Percentiles rank a stretch among this genome's conserved stretches.
Evolutionary conservation across 2,329 filamentous ascomycete genomes (phyloP).

Genomic region (Emmonsia crescens): DNA sequence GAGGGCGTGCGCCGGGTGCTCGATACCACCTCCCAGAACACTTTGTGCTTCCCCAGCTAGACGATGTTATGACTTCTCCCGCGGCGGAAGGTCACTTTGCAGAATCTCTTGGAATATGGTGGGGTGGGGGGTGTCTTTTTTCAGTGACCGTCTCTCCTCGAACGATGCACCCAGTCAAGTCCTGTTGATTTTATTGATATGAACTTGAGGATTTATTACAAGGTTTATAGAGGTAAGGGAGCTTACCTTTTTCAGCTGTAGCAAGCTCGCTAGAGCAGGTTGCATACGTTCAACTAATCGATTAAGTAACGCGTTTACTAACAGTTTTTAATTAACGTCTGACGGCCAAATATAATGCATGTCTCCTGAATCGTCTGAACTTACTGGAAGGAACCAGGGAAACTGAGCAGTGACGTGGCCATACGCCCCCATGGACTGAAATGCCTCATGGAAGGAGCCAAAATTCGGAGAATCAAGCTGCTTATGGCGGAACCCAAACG

Average conservation of each 20-base stretch:
- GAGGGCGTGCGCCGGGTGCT: slow-evolving; percentile 19
- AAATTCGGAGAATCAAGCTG: slow-evolving; percentile 16
- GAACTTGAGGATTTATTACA: not conserved
- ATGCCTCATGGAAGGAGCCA: slow-evolving; percentile 17
- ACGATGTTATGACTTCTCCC: slow-evolving; percentile 16
- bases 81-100: slow-evolving; percentile 11
- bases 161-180: slow-evolving; percentile 13
- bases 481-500: slow-evolving; percentile 18
- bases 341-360: not conserved
- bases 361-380: not conserved
- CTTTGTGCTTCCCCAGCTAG: slow-evolving; percentile 19
- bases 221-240: not conserved
- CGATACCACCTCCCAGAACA: slow-evolving; percentile 20
- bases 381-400: slow-evolving; percentile 14
- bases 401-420: slow-evolving; percentile 15
- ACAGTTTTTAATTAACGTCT: slow-evolving; percentile 2
- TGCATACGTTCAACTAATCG: slow-evolving; percentile 7
- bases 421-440: slow-evolving; percentile 14
- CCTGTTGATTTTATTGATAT: slow-evolving; percentile 6
- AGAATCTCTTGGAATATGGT: slow-evolving; percentile 21
- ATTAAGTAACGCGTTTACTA: slow-evolving; percentile 10
- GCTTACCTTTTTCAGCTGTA: slow-evolving; percentile 9
- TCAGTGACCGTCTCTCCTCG: slow-evolving; percentile 8
- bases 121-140: slow-evolving; percentile 7
- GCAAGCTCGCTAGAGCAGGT: slow-evolving; percentile 8